These are phyloP conservation scores for Sporodiniella umbellata DNA, from an alignment of 371 early-diverging fungal species.

Conservation along the genomic window DNA sequence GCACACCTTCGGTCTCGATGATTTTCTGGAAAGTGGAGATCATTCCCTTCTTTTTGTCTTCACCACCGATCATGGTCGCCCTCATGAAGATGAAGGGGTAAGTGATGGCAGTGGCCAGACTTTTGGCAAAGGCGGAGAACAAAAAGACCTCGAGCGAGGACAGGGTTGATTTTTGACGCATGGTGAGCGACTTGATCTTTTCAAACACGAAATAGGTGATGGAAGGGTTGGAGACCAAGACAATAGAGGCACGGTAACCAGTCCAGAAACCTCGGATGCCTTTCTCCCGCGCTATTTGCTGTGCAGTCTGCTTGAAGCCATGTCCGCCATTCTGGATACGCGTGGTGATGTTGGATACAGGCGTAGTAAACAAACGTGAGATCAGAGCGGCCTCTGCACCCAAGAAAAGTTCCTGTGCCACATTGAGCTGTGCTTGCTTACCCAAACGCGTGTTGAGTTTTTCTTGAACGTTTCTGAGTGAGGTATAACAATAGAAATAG, in stretches of 20 bases:
- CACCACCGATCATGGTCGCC: constrained; percentile 37
- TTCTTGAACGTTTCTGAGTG: constrained; percentile 54
- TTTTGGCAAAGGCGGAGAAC: constrained; percentile 56
- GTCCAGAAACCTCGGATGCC: constrained; percentile 59
- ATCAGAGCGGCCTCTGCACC: constrained; percentile 62
- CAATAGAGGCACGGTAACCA: constrained; percentile 57
- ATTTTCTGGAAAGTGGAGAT: constrained; percentile 38
- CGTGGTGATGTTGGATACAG: constrained; percentile 57
- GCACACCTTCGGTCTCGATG: constrained; percentile 41
- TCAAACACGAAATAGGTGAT: constrained; percentile 64
- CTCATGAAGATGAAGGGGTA: constrained; percentile 61
- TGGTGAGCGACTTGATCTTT: constrained; percentile 42
- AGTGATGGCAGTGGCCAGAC: constrained; percentile 55
- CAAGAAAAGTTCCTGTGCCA: constrained; percentile 55
- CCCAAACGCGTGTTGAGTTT: constrained; percentile 39
- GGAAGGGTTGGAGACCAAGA: constrained; percentile 57
- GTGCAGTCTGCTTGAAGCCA: constrained; percentile 19
- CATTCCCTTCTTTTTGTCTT: constrained; percentile 27
- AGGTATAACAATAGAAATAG: constrained; percentile 61
- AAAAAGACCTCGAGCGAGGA: constrained; percentile 50
- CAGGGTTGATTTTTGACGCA: constrained; percentile 31
- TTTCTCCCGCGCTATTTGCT: constrained; percentile 44
- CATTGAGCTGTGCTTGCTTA: constrained; percentile 43
- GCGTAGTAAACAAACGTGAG: constrained; percentile 57
- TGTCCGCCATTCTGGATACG: constrained; percentile 44